Conservation (phyloP, 1,139 yeast species). For the Ashbya aceris region DNA sequence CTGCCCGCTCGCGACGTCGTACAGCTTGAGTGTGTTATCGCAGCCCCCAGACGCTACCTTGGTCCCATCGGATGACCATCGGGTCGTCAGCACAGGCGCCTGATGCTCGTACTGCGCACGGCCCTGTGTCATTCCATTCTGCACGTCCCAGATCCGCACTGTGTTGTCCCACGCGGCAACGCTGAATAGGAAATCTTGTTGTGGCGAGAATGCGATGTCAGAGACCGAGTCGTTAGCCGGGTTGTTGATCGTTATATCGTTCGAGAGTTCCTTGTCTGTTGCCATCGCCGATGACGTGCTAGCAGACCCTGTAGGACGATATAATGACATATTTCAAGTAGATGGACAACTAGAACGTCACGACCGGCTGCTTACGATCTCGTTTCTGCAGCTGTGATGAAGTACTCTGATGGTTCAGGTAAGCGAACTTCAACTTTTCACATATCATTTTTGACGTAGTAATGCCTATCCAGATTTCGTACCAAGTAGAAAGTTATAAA, state of each 20-base stretch:
- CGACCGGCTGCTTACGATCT: not conserved
- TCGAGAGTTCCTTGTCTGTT: slow-evolving; percentile 60
- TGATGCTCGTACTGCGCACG: slow-evolving; percentile 85
- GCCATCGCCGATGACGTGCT: slow-evolving; percentile 36
- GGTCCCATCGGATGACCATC: slow-evolving; percentile 83
- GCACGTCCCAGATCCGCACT: slow-evolving; percentile 85
- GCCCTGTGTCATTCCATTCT: slow-evolving; percentile 60
- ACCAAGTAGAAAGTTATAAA: too few relatives aligned
- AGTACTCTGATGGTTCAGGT: not conserved
- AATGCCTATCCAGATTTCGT: too few relatives aligned
- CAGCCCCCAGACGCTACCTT: slow-evolving; percentile 88
- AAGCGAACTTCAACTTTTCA: too few relatives aligned
- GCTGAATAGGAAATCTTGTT: slow-evolving; percentile 63
- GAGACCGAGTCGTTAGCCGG: slow-evolving; percentile 90
- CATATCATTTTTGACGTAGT: too few relatives aligned
- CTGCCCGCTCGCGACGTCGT: slow-evolving; percentile 77
- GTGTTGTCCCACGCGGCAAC: slow-evolving; percentile 94
- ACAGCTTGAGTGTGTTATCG: slow-evolving; percentile 79
- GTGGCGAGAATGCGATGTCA: slow-evolving; percentile 90
- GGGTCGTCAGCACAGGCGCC: slow-evolving; percentile 74
- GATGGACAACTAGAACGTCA: not conserved
- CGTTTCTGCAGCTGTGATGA: slow-evolving; percentile 1
- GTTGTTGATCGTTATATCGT: slow-evolving; percentile 68
- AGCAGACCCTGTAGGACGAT: slow-evolving; percentile 9
- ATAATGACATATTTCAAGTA: slow-evolving; percentile 20